Conservation (phyloP, 2,329 filamentous ascomycete genomes). For the Colletotrichum spinosum region DNA sequence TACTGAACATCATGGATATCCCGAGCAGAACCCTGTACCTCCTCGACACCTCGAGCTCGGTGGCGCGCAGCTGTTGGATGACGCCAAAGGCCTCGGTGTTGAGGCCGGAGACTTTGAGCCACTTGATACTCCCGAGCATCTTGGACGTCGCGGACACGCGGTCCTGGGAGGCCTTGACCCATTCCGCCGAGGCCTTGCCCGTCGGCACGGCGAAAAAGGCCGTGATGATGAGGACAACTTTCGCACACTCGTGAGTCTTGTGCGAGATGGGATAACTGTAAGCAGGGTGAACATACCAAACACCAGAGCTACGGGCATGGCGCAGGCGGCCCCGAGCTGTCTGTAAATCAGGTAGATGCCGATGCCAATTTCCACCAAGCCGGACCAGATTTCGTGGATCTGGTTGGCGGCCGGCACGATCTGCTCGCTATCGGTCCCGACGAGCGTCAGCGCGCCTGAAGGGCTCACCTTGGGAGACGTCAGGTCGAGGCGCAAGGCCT, state of each 20-base stretch:
- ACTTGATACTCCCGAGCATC: conserved; percentile 62
- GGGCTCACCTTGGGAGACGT: conserved; percentile 38
- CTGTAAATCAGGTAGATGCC: conserved; percentile 43
- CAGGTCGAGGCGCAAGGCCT: conserved; percentile 39
- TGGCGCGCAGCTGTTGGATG: conserved; percentile 38
- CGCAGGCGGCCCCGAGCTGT: conserved; percentile 54
- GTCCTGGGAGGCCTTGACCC: conserved; percentile 62
- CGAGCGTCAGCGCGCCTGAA: conserved; percentile 42
- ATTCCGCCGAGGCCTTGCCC: conserved; percentile 52
- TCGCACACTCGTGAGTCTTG: conserved; percentile 12
- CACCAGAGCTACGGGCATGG: conserved; percentile 56
- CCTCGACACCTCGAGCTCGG: conserved; percentile 40
- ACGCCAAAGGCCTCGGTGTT: conserved; percentile 49
- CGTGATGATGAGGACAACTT: conserved; percentile 48
- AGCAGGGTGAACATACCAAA: conserved; percentile 48
- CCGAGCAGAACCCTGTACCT: conserved; percentile 40
- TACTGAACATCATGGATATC: conserved; percentile 36
- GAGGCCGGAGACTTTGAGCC: conserved; percentile 62
- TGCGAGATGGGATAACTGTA: not conserved
- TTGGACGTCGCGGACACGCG: conserved; percentile 60
- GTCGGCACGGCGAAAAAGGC: conserved; percentile 42
- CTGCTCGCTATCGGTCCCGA: conserved; percentile 44
- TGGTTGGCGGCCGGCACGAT: conserved; percentile 40
- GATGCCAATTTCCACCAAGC: conserved; percentile 42
- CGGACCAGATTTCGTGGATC: conserved; percentile 41